These are phyloP conservation scores for Colletotrichum magnum DNA, from an alignment of 2,329 filamentous ascomycete species.

Conservation along the genomic window DNA sequence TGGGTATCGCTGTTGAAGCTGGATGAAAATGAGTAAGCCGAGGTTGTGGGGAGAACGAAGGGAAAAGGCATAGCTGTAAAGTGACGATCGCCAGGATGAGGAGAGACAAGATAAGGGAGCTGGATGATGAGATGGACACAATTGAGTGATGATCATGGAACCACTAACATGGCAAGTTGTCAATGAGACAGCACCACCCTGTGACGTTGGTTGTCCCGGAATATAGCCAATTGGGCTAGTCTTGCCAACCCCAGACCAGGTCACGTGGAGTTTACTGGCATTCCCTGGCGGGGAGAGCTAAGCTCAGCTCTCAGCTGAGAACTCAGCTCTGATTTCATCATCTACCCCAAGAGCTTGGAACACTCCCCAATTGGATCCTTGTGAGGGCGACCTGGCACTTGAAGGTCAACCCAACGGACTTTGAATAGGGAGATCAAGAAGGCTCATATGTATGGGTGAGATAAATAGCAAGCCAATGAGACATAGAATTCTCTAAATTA, in stretches of 20 bases:
- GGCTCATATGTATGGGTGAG: no score
- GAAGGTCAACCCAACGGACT: no score
- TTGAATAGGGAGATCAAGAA: no score
- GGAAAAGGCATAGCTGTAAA: constrained; percentile 83
- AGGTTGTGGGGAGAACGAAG: constrained; percentile 91
- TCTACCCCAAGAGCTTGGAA: no score
- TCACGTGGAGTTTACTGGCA: constrained; percentile 26
- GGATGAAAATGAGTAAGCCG: constrained; percentile 84
- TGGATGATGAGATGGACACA: neutral
- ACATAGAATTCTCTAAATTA: no score
- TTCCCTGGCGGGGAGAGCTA: neutral
- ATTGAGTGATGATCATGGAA: constrained; percentile 6
- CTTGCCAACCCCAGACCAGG: constrained; percentile 23
- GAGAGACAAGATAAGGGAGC: neutral
- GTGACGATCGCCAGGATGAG: neutral
- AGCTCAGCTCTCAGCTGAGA: neutral
- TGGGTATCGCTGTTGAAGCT: constrained; percentile 86
- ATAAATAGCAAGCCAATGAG: no score
- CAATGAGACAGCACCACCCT: constrained; percentile 19
- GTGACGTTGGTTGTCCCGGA: constrained; percentile 37
- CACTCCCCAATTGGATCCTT: no score
- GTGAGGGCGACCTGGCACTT: no score
- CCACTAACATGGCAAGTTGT: constrained; percentile 35
- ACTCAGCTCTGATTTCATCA: neutral
- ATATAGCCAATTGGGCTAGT: constrained; percentile 28